Conservation (phyloP, 495 filamentous ascomycete genomes). For the Terfezia boudieri region DNA sequence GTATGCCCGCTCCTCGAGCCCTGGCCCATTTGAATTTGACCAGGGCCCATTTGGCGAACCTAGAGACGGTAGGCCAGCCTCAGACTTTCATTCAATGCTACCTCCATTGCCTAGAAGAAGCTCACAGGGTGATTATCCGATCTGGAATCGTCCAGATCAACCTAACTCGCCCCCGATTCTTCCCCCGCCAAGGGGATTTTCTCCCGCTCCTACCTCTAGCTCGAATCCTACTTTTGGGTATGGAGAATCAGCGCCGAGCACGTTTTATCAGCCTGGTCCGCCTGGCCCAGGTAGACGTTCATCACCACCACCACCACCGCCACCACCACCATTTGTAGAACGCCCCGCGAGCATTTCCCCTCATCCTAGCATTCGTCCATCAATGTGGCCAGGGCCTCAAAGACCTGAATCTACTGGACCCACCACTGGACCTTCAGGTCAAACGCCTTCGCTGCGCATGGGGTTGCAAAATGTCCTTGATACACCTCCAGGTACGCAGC, state of each 20-base stretch:
- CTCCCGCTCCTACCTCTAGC: constrained; percentile 14
- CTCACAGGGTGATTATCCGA: constrained; percentile 15
- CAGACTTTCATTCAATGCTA: constrained; percentile 6
- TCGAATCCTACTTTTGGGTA: constrained; percentile 8
- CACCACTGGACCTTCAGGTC: constrained; percentile 3
- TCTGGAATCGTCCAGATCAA: constrained; percentile 8
- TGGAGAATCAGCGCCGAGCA: constrained; percentile 13
- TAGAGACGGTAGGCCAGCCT: background rate
- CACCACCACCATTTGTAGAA: constrained; percentile 16
- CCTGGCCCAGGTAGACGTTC: constrained; percentile 10
- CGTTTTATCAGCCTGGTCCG: constrained; percentile 18
- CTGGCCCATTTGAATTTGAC: no score
- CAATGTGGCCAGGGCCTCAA: constrained; percentile 10
- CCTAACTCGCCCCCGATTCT: constrained; percentile 21
- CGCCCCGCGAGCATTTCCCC: constrained; percentile 16
- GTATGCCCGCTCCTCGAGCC: no score
- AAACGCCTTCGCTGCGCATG: constrained; percentile 17
- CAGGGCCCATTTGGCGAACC: constrained; percentile 20
- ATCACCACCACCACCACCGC: constrained; percentile 15
- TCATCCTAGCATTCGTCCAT: constrained; percentile 13
- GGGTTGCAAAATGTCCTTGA: constrained; percentile 10
- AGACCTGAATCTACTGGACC: constrained; percentile 14
- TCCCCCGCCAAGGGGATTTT: constrained; percentile 15
- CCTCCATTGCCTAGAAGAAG: constrained; percentile 21
- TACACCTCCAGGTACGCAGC: constrained; percentile 7